These are phyloP conservation scores for Hyaloscypha variabilis DNA, from an alignment of 495 filamentous ascomycete genomes.

Conservation along the genomic window DNA sequence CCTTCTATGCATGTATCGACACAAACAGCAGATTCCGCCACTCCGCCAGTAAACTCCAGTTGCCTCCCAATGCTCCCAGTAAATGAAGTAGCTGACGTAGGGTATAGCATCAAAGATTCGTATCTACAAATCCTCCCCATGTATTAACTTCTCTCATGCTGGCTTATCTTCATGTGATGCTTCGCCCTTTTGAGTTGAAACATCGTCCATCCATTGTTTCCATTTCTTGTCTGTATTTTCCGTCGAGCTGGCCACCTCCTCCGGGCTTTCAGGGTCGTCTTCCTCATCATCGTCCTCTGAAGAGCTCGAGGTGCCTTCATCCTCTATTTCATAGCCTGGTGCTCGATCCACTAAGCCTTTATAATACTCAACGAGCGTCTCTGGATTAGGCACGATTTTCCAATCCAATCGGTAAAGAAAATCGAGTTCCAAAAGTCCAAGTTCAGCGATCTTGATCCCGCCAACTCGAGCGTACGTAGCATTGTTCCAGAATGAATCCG, in stretches of 20 bases:
- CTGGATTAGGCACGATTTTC: constrained; percentile 94
- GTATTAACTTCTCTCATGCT: constrained; percentile 3
- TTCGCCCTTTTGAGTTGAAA: constrained; percentile 7
- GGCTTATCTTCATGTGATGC: constrained; percentile 11
- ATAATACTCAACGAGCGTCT: constrained; percentile 92
- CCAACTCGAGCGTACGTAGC: constrained; percentile 92
- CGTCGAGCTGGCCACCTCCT: constrained; percentile 6
- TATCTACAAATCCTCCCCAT: background rate
- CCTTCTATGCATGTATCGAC: background rate
- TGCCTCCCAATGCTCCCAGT: constrained; percentile 17
- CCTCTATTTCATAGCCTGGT: constrained; percentile 46
- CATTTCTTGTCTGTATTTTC: constrained; percentile 24
- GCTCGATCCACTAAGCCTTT: constrained; percentile 72
- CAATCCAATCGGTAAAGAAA: constrained; percentile 91
- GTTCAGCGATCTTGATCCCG: constrained; percentile 82
- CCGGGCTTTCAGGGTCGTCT: constrained; percentile 9
- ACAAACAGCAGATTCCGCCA: background rate
- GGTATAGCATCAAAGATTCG: constrained; percentile 23
- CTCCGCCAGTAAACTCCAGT: constrained; percentile 7
- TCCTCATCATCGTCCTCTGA: constrained; percentile 23
- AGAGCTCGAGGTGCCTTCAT: constrained; percentile 24
- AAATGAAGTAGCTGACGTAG: constrained; percentile 13
- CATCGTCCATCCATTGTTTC: constrained; percentile 35
- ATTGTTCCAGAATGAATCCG: constrained; percentile 98
- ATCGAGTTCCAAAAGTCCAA: constrained; percentile 92